A percentile compares a stretch with the other conserved stretches of the same genome.
phyloP scores from a whole-genome alignment of 2,329 filamentous ascomycete species.

The Cladosporium sp. region DNA sequence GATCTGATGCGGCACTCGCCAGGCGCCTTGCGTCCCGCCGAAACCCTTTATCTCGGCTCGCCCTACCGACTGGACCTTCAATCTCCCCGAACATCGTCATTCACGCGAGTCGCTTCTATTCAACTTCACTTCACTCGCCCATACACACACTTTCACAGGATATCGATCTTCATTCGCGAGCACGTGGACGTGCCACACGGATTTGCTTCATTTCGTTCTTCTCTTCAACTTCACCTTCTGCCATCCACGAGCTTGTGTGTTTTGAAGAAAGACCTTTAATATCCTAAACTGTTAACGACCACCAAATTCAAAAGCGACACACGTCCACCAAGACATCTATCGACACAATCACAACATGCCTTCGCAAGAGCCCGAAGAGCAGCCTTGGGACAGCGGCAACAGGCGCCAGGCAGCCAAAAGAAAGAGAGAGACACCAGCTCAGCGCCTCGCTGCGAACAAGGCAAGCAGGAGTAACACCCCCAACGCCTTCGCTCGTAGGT shows the following conservation, averaged over 20 bases:
- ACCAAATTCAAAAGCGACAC: neutral
- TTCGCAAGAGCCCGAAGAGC: conserved; percentile 17
- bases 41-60: conserved; percentile 1
- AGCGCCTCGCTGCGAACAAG: conserved; percentile 23
- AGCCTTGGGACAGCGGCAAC: conserved; percentile 18
- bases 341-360: conserved; percentile 15
- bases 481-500: conserved; percentile 29
- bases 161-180: no score
- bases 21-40: neutral
- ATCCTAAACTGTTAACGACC: neutral
- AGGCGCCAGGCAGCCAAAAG: conserved; percentile 23
- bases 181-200: no score
- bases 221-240: no score
- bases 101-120: neutral
- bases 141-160: no score
- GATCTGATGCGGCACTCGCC: conserved; percentile 1
- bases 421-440: conserved; percentile 28
- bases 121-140: neutral
- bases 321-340: neutral
- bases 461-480: conserved; percentile 25
- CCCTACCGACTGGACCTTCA: conserved; percentile 1
- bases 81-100: conserved; percentile 1
- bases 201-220: no score
- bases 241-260: no score
- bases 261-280: neutral